phyloP scores from a whole-genome alignment of 306 rosid species.

The Quercus cerris region DNA sequence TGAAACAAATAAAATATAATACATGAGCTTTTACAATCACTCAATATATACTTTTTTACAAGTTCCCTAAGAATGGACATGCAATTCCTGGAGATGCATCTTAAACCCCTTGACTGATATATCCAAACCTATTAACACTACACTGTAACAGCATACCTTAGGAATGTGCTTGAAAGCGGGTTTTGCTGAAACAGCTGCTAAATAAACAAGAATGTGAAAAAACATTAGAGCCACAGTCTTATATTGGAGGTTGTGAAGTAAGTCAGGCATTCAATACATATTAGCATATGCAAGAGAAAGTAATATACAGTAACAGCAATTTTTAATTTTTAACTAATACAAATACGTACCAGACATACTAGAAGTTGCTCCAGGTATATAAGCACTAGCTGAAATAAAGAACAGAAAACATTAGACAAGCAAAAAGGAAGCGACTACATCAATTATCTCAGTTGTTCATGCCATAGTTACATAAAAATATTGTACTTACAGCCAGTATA shows the following conservation, averaged over 20 bases:
- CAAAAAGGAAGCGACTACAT: slow-evolving; percentile 15
- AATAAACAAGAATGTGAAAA: slow-evolving; percentile 16
- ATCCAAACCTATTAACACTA: slow-evolving; percentile 15
- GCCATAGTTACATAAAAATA: slow-evolving; percentile 13
- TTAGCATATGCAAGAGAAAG: not conserved
- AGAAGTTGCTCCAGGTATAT: slow-evolving; percentile 80
- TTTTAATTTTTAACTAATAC: not conserved
- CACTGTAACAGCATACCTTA: slow-evolving; percentile 57
- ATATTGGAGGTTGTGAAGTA: not conserved
- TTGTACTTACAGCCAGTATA: slow-evolving; percentile 77
- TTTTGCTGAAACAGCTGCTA: slow-evolving; percentile 49
- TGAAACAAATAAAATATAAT: not conserved
- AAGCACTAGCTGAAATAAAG: slow-evolving; percentile 70
- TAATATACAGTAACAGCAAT: not conserved
- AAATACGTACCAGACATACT: slow-evolving; percentile 42
- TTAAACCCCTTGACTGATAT: not conserved
- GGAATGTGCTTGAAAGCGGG: slow-evolving; percentile 92
- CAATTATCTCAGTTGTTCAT: slow-evolving; percentile 7
- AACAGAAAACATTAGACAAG: slow-evolving; percentile 3
- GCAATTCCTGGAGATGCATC: not conserved
- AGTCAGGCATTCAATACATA: not conserved
- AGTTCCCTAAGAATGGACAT: not conserved
- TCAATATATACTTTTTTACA: not conserved
- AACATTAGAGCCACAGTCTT: not conserved
- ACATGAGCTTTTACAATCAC: not conserved